phyloP scores from a whole-genome alignment of 202 grass and related monocot genomes.

The Carex arenaria region DNA sequence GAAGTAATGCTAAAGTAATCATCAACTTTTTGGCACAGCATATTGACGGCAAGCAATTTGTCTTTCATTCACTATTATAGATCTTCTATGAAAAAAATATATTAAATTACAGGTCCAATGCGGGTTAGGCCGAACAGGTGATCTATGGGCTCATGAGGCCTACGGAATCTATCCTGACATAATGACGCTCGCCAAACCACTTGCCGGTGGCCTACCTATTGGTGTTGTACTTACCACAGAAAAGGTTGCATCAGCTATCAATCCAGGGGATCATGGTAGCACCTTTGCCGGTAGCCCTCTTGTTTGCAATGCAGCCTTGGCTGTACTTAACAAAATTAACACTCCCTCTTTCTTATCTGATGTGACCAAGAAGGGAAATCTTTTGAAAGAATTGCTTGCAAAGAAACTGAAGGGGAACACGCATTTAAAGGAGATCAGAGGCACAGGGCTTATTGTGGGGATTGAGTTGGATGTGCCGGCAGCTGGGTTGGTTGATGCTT shows the following conservation, averaged over 20 bases:
- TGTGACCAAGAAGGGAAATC: slow-evolving; percentile 59
- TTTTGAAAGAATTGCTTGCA: slow-evolving; percentile 62
- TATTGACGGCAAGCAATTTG: neutral
- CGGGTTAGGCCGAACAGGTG: slow-evolving; percentile 72
- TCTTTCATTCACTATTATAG: neutral
- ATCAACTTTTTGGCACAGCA: neutral
- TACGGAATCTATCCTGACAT: slow-evolving; percentile 63
- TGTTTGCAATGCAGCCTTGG: slow-evolving; percentile 47
- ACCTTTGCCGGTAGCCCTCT: slow-evolving; percentile 68
- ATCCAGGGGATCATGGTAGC: slow-evolving; percentile 69
- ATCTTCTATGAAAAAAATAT: neutral
- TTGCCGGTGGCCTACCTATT: slow-evolving; percentile 68
- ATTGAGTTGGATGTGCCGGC: slow-evolving; percentile 62
- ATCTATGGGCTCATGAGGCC: slow-evolving; percentile 69
- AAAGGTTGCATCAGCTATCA: slow-evolving; percentile 63
- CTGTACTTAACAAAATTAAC: slow-evolving; percentile 60
- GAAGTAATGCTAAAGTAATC: no score
- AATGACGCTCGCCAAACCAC: slow-evolving; percentile 84
- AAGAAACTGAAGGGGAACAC: slow-evolving; percentile 46
- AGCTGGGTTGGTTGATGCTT: slow-evolving; percentile 48
- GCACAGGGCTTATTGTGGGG: slow-evolving; percentile 63
- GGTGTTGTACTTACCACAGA: slow-evolving; percentile 49
- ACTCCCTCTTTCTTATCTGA: slow-evolving; percentile 54
- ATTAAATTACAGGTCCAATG: slow-evolving; percentile 63
- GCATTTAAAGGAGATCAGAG: slow-evolving; percentile 64